phyloP scores from a whole-genome alignment of 2,329 filamentous ascomycete species.

The Fusarium sororula region DNA sequence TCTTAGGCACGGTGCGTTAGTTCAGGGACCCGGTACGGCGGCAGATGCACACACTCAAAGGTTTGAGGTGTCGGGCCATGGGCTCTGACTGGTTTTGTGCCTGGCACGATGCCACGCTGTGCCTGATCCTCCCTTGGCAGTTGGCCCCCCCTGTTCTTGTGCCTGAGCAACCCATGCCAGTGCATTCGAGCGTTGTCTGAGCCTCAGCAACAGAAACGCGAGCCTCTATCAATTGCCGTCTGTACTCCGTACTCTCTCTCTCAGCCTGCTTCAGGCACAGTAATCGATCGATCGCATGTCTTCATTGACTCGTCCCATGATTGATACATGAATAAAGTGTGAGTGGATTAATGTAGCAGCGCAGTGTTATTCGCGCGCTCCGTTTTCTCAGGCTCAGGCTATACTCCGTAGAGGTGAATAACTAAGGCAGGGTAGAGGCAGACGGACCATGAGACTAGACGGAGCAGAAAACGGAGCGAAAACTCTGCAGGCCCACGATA shows the following conservation, averaged over 20 bases:
- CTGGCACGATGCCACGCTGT: constrained; percentile 29
- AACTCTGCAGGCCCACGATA: constrained; percentile 35
- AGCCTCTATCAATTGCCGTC: neutral
- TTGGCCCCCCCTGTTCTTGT: constrained; percentile 17
- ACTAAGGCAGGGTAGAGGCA: neutral
- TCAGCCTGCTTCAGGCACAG: neutral
- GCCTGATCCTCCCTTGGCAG: constrained; percentile 15
- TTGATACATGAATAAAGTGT: constrained; percentile 7
- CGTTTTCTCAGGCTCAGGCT: constrained; percentile 9
- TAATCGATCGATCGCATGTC: constrained; percentile 1
- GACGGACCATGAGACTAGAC: neutral
- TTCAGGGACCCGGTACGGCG: constrained; percentile 37
- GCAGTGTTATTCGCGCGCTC: constrained; percentile 3
- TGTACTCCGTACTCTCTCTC: too few relatives aligned
- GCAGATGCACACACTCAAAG: constrained; percentile 42
- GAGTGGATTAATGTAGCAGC: constrained; percentile 20
- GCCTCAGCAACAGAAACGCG: neutral
- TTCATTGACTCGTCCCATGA: constrained; percentile 1
- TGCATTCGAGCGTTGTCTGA: neutral
- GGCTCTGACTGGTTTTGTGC: constrained; percentile 32
- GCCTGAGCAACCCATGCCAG: constrained; percentile 25
- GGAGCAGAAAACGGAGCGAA: constrained; percentile 30
- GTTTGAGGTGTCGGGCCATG: constrained; percentile 19
- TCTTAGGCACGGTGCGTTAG: constrained; percentile 43
- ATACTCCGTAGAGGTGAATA: neutral